These are phyloP conservation scores for Oryza meridionalis DNA, from an alignment of 176 grass and related monocot genomes.

Conservation along the genomic window DNA sequence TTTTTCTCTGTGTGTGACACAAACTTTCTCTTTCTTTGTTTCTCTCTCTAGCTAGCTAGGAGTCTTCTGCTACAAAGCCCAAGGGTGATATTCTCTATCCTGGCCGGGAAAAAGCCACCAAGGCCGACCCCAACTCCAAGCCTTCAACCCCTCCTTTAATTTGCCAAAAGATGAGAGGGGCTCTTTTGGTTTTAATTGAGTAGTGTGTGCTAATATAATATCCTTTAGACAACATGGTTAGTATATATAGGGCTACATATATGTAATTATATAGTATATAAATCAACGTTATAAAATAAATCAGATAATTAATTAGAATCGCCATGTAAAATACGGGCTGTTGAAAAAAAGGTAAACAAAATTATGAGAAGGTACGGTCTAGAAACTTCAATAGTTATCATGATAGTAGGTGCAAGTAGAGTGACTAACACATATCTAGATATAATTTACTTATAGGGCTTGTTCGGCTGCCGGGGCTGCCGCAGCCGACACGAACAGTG, in stretches of 20 bases:
- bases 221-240: neutral
- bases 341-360: too few species aligned
- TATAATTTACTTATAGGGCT: too few species aligned
- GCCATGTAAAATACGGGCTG: too few species aligned
- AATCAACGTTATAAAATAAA: too few species aligned
- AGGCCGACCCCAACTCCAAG: constrained; percentile 38
- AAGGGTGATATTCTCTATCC: constrained; percentile 76
- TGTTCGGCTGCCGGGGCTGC: too few species aligned
- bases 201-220: neutral
- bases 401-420: too few species aligned
- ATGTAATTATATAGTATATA: neutral
- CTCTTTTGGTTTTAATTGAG: constrained; percentile 23
- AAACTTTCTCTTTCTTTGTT: neutral
- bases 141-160: constrained; percentile 36
- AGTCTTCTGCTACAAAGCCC: constrained; percentile 62
- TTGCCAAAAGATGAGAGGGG: constrained; percentile 45
- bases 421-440: too few species aligned
- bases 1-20: neutral
- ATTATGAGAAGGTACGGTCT: too few species aligned
- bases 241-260: neutral
- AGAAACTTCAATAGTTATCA: too few species aligned
- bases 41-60: constrained; percentile 33
- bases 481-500: too few species aligned
- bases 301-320: too few species aligned
- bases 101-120: constrained; percentile 40